These are phyloP conservation scores for Nakazawaea siamensis DNA, from an alignment of 805 yeast species.

Conservation along the genomic window DNA sequence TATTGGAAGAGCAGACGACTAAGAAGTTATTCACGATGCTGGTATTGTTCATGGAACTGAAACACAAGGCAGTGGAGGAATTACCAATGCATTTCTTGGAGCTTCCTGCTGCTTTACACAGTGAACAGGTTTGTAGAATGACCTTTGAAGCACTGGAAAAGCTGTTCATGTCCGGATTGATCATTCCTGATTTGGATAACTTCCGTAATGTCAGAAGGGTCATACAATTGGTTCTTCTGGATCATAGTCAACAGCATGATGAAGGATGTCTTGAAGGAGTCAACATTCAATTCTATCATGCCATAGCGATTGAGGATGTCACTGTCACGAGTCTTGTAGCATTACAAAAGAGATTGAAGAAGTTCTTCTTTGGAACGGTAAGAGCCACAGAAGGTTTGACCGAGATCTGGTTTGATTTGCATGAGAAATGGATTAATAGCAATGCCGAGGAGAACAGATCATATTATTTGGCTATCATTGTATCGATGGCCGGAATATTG, in stretches of 20 bases:
- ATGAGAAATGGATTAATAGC: constrained; percentile 2
- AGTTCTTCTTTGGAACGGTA: constrained; percentile 23
- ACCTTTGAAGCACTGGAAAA: constrained; percentile 38
- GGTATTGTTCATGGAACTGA: constrained; percentile 28
- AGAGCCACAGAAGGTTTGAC: constrained; percentile 8
- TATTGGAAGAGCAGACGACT: constrained; percentile 10
- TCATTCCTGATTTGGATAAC: constrained; percentile 41
- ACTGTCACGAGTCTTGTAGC: constrained; percentile 69
- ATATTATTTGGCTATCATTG: constrained; percentile 43
- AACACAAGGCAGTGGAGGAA: constrained; percentile 12
- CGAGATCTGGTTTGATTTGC: constrained; percentile 4
- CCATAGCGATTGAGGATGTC: constrained; percentile 42
- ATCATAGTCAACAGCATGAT: constrained; percentile 16
- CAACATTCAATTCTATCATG: constrained; percentile 30
- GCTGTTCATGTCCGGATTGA: constrained; percentile 40
- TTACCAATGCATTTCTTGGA: neutral
- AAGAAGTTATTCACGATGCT: constrained; percentile 30
- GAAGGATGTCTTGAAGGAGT: constrained; percentile 17
- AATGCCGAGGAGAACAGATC: neutral
- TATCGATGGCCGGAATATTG: constrained; percentile 62
- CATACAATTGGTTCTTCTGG: constrained; percentile 19
- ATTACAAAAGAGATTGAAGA: constrained; percentile 58
- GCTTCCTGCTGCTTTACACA: constrained; percentile 13
- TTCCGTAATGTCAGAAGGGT: constrained; percentile 39
- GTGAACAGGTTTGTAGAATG: constrained; percentile 19